These are phyloP conservation scores for Ustilago xerochloae DNA, from an alignment of 1,284 basidiomycete species.

Conservation along the genomic window DNA sequence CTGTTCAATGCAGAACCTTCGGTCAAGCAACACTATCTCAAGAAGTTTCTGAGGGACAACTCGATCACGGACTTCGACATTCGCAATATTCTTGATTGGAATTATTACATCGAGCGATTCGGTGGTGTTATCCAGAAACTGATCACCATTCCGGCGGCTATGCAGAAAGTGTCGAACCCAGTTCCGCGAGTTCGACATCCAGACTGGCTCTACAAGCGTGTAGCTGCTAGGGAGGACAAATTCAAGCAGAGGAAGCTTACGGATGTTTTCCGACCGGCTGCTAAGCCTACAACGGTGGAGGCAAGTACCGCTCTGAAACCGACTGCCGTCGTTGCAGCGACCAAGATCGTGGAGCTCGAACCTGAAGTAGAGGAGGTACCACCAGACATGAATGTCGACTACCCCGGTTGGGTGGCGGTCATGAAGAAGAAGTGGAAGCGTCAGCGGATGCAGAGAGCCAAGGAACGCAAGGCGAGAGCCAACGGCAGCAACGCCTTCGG, in stretches of 20 bases:
- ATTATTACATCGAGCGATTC: conserved; percentile 96
- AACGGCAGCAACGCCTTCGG: conserved; percentile 11
- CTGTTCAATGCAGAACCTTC: conserved; percentile 96
- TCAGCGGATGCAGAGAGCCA: conserved; percentile 68
- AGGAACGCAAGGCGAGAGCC: conserved; percentile 69
- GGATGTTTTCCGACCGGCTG: conserved; percentile 82
- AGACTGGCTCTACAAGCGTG: conserved; percentile 93
- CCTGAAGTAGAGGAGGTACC: conserved; percentile 38
- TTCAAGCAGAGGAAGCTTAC: conserved; percentile 98
- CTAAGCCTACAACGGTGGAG: conserved; percentile 38
- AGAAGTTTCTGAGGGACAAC: conserved; percentile 96
- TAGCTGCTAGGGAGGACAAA: conserved; percentile 89
- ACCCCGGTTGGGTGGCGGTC: conserved; percentile 82
- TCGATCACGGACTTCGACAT: conserved; percentile 88
- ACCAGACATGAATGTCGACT: conserved; percentile 71
- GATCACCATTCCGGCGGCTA: conserved; percentile 98
- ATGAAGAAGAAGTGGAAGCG: conserved; percentile 85
- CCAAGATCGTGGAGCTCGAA: conserved; percentile 30
- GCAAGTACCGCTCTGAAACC: conserved; percentile 12
- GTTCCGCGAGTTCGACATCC: conserved; percentile 96
- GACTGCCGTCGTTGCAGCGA: conserved; percentile 8
- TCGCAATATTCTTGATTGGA: conserved; percentile 95
- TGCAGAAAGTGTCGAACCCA: conserved; percentile 96
- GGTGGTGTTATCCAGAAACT: conserved; percentile 99
- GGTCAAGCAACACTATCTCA: conserved; percentile 88